A percentile compares a stretch with the other conserved stretches of the same genome.
Conservation (phyloP, 2,329 filamentous ascomycete species). For the Xylaria sp. region DNA sequence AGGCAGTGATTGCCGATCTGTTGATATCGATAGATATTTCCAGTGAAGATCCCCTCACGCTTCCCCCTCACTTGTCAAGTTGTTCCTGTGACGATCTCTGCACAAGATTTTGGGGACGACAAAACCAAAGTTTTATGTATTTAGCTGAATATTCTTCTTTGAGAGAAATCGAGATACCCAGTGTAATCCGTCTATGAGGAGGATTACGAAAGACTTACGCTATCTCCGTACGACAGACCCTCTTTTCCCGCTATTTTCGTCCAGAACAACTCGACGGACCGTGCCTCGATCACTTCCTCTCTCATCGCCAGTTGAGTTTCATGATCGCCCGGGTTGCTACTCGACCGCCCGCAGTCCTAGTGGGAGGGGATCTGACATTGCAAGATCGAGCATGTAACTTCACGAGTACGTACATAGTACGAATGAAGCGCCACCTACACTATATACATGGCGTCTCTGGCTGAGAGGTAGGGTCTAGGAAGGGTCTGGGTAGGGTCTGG, state of each 20-base stretch:
- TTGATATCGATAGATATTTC: background rate
- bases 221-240: too few species aligned
- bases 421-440: background rate
- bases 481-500: background rate
- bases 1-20: background rate
- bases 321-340: background rate
- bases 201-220: too few species aligned
- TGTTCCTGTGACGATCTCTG: background rate
- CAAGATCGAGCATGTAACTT: background rate
- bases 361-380: background rate
- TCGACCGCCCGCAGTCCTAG: too few species aligned
- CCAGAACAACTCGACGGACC: background rate
- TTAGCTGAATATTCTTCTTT: too few species aligned
- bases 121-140: background rate
- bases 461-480: too few species aligned
- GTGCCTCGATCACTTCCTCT: background rate
- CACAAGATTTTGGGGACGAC: background rate
- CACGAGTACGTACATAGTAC: background rate
- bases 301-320: background rate
- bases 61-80: too few species aligned
- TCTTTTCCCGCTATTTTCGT: conserved; percentile 6
- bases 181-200: too few species aligned
- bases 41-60: too few species aligned
- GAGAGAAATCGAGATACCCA: too few species aligned
- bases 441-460: background rate